These are phyloP conservation scores for Mortierella sp. DNA, from an alignment of 371 early-diverging fungal species.

Conservation along the genomic window DNA sequence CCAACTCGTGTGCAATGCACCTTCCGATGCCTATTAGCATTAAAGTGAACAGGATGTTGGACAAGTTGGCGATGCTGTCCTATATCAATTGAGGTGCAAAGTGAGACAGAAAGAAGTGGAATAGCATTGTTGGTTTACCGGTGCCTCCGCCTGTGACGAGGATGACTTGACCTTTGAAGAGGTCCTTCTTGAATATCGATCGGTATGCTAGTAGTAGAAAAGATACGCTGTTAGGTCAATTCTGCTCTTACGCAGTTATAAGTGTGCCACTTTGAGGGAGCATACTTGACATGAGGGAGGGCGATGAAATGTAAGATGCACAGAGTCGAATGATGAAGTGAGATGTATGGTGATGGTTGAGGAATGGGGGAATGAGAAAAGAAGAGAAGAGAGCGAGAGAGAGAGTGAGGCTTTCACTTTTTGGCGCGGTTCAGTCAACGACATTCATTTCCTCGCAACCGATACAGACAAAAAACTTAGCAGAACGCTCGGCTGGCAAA, in stretches of 20 bases:
- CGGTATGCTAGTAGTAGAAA: constrained; percentile 29
- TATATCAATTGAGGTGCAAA: not conserved
- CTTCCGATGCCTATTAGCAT: constrained; percentile 61
- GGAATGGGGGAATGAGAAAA: not conserved
- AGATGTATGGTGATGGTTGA: not conserved
- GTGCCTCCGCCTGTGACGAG: constrained; percentile 63
- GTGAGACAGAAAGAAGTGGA: not conserved
- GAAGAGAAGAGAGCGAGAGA: not conserved
- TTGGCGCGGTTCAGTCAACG: not conserved
- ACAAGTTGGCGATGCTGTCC: not conserved
- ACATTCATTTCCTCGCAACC: not conserved
- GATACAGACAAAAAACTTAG: not conserved
- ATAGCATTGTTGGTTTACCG: constrained; percentile 19
- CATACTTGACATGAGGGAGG: not conserved
- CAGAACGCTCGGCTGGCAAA: not conserved
- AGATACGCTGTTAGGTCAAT: not conserved
- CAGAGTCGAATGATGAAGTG: not conserved
- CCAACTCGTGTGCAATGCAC: constrained; percentile 64
- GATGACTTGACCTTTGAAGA: constrained; percentile 57
- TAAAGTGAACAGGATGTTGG: not conserved
- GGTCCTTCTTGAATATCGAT: constrained; percentile 55
- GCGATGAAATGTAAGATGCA: not conserved
- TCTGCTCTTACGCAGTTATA: not conserved
- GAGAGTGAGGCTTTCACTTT: too few species aligned
- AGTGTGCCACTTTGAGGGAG: not conserved